Conservation (phyloP, 805 yeast genomes). For the Ogataea ramenticola region DNA sequence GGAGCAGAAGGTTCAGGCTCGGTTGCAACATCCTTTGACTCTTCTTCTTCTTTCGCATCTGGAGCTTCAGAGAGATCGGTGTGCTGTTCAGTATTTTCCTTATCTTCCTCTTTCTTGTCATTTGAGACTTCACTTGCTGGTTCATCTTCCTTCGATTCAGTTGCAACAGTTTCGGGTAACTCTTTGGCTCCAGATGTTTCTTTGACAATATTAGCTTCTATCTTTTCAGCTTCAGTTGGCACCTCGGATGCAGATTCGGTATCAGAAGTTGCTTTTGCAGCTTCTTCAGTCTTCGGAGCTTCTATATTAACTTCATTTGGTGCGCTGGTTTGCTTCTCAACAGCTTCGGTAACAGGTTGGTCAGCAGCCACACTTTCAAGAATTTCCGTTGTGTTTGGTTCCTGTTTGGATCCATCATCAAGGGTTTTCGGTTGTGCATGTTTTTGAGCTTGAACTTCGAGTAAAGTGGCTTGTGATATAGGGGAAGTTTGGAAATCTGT, state of each 20-base stretch:
- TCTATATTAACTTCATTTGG: neutral
- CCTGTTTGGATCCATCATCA: neutral
- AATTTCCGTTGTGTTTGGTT: neutral
- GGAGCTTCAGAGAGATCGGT: no score
- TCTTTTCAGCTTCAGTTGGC: no score
- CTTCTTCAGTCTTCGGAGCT: neutral
- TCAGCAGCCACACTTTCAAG: no score
- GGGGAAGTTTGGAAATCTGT: no score
- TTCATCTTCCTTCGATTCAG: neutral
- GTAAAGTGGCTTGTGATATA: neutral
- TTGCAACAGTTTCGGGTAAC: neutral
- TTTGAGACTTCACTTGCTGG: neutral
- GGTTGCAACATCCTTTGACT: constrained; percentile 3
- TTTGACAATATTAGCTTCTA: no score
- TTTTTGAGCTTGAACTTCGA: neutral
- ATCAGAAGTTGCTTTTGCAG: no score
- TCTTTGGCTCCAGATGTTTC: neutral
- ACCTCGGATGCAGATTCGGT: no score
- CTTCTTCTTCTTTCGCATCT: constrained; percentile 2
- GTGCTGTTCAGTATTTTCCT: no score
- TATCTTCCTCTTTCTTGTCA: no score
- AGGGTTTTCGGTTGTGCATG: neutral
- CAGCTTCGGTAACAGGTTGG: neutral
- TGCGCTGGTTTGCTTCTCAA: no score
- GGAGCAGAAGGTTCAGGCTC: constrained; percentile 5